Percentiles rank a stretch among this genome's conserved stretches.
phyloP scores from a whole-genome alignment of 2,329 filamentous ascomycete species.

The Penicillium sp. region DNA sequence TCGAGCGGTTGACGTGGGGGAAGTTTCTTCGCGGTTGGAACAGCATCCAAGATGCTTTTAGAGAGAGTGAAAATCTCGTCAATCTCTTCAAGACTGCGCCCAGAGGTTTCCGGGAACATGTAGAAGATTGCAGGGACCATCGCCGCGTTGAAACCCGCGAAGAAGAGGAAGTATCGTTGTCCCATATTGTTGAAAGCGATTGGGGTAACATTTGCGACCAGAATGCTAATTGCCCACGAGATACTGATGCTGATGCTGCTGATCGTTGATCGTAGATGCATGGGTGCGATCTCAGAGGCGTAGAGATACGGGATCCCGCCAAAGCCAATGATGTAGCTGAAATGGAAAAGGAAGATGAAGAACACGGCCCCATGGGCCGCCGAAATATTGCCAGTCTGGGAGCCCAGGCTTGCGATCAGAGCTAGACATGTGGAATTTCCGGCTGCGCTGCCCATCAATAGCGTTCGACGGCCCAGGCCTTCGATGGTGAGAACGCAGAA shows the following conservation, averaged over 20 bases:
- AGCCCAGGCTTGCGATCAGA: conserved; percentile 23
- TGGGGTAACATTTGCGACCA: conserved; percentile 25
- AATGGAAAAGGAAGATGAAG: conserved; percentile 28
- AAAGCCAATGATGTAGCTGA: conserved; percentile 27
- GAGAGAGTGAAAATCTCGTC: conserved; percentile 25
- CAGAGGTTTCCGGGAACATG: conserved; percentile 25
- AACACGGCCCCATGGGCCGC: conserved; percentile 24
- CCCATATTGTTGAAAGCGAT: conserved; percentile 25
- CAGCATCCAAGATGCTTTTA: conserved; percentile 13
- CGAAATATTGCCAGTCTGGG: conserved; percentile 12
- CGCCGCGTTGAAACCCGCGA: conserved; percentile 19
- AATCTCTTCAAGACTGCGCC: conserved; percentile 27
- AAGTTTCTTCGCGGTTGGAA: conserved; percentile 17
- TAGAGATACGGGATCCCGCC: conserved; percentile 29
- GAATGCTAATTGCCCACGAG: conserved; percentile 23
- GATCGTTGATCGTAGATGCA: conserved; percentile 27
- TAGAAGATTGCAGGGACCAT: conserved; percentile 24
- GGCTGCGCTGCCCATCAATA: conserved; percentile 22
- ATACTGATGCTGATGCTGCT: conserved; percentile 28
- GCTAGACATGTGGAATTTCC: conserved; percentile 23
- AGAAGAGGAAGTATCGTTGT: conserved; percentile 25
- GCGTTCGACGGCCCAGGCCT: conserved; percentile 19
- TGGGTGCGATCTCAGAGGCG: conserved; percentile 23
- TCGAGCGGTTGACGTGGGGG: conserved; percentile 11
- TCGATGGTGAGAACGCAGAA: conserved; percentile 25